Evolutionary conservation across 2,329 filamentous ascomycete species (phyloP).

Genomic region (Metarhizium robertsii): DNA sequence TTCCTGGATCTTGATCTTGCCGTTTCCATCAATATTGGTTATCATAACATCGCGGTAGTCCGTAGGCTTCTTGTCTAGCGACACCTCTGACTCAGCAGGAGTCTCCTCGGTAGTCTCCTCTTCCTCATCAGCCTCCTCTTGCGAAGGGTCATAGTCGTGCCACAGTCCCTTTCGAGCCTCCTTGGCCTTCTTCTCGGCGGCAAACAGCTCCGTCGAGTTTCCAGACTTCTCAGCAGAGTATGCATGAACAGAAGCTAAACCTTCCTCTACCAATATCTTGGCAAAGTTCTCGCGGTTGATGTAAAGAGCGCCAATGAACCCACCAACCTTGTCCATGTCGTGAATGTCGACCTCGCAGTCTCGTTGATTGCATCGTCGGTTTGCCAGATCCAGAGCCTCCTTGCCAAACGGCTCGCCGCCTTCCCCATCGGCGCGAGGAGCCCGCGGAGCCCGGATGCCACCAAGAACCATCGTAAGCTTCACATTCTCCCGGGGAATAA

Average conservation of each 20-base stretch:
- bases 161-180: conserved; percentile 80
- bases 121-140: conserved; percentile 58
- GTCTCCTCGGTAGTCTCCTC: conserved; percentile 41
- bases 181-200: conserved; percentile 83
- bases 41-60: conserved; percentile 94
- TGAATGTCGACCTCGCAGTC: conserved; percentile 95
- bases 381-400: conserved; percentile 87
- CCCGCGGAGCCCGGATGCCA: conserved; percentile 82
- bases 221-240: conserved; percentile 96
- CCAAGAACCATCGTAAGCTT: conserved; percentile 93
- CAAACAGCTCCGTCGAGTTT: conserved; percentile 77
- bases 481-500: conserved; percentile 85
- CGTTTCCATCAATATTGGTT: conserved; percentile 77
- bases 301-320: conserved; percentile 92
- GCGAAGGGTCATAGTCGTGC: conserved; percentile 88
- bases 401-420: conserved; percentile 91
- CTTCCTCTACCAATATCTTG: conserved; percentile 87
- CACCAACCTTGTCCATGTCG: conserved; percentile 90
- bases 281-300: conserved; percentile 94
- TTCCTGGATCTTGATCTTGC: conserved; percentile 82
- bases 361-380: conserved; percentile 79
- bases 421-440: conserved; percentile 63
- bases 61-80: conserved; percentile 54
- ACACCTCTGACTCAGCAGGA: conserved; percentile 38
- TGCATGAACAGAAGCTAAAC: conserved; percentile 80